A percentile compares a stretch with the other conserved stretches of the same genome.
phyloP scores from a whole-genome alignment of 139 green algal species.

The Picochlorum sp. region DNA sequence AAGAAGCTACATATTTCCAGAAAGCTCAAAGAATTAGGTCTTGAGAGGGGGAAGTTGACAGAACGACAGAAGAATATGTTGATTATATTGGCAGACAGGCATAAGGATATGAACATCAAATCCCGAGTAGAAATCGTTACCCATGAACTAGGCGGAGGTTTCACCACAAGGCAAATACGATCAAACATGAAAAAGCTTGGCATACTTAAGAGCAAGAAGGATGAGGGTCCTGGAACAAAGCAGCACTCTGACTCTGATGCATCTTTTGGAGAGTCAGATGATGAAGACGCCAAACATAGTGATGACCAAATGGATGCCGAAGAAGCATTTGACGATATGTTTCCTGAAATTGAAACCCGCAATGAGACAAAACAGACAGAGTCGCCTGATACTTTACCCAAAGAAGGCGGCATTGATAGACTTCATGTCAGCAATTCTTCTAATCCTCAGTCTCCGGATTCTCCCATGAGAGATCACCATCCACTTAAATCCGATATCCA shows the following conservation, averaged over 20 bases:
- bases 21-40: conserved; percentile 33
- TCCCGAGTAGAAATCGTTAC: neutral
- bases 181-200: neutral
- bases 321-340: neutral
- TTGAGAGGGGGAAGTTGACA: conserved; percentile 30
- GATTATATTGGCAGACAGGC: neutral
- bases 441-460: no score
- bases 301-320: neutral
- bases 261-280: neutral
- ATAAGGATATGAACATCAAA: neutral
- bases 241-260: neutral
- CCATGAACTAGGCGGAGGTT: neutral
- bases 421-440: no score
- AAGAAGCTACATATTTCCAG: conserved; percentile 21
- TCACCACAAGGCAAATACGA: neutral
- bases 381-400: neutral
- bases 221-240: neutral
- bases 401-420: no score
- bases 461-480: no score
- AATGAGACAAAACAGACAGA: neutral
- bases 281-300: neutral
- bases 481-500: no score
- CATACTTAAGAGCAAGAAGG: neutral
- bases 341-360: neutral
- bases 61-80: conserved; percentile 9